These are phyloP conservation scores for Penicillium argentinense DNA, from an alignment of 495 filamentous ascomycete species.

Conservation along the genomic window DNA sequence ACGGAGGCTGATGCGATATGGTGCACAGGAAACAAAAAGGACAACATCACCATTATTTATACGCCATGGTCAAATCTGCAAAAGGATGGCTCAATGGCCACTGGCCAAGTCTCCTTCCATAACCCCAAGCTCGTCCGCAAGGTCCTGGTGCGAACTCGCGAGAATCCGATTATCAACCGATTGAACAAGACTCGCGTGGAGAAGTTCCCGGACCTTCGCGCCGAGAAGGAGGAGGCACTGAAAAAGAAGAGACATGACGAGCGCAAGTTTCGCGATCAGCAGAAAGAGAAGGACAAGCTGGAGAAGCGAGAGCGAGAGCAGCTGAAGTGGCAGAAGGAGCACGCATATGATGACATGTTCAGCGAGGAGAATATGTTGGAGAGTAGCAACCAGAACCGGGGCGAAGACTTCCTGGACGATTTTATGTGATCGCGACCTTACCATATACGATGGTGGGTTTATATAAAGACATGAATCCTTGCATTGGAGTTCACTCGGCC, in stretches of 20 bases:
- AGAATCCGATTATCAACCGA: conserved; percentile 90
- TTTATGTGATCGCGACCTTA: conserved; percentile 47
- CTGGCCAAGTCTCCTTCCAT: conserved; percentile 92
- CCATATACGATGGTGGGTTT: background rate
- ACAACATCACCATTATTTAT: conserved; percentile 94
- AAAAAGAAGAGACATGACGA: conserved; percentile 69
- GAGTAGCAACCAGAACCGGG: conserved; percentile 52
- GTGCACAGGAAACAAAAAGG: conserved; percentile 86
- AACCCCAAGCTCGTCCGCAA: conserved; percentile 82
- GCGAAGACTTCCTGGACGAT: conserved; percentile 50
- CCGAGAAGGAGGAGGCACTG: conserved; percentile 74
- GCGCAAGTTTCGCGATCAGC: conserved; percentile 61
- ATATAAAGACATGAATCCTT: conserved; percentile 8
- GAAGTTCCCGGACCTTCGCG: conserved; percentile 74
- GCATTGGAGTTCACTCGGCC: too few relatives aligned
- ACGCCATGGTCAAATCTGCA: conserved; percentile 97
- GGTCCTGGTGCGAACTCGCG: conserved; percentile 70
- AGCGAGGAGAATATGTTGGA: conserved; percentile 43
- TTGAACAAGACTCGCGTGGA: conserved; percentile 94
- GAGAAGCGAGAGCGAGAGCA: conserved; percentile 77
- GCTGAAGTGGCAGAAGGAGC: conserved; percentile 89
- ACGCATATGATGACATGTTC: conserved; percentile 83
- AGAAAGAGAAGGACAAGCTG: conserved; percentile 79
- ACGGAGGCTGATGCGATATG: conserved; percentile 1
- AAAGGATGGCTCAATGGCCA: conserved; percentile 95